Evolutionary conservation across 345 rosid species (phyloP), one percentile per base, ranked within the genome.

Genomic region (Hibiscus trionum): DNA sequence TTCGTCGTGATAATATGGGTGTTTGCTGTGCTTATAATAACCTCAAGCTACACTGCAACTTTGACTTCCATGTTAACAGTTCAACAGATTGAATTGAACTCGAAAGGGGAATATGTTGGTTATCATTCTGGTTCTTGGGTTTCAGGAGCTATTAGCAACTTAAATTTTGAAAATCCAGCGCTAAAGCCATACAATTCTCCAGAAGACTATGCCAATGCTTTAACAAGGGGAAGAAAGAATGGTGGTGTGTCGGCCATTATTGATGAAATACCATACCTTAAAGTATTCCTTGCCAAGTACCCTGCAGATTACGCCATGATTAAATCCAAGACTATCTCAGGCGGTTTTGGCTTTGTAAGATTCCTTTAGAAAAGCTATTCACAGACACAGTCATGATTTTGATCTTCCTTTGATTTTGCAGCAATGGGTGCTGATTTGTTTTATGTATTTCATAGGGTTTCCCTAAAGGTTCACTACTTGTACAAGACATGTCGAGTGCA

Each of bases 11-110:
- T 1, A 69, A 14, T 85, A 8, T 85, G 87, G 89, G 61, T 75
- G 63, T 83, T 85, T 61, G 80, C 77, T 19, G 78, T 83, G 39
- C 73, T 85, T 12, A 73, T 85, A 11, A 27, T 85, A 29, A 81
- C 49, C 62, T 80, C 81, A 11, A 85, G 84, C 62, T 83, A 85
- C 53, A 80, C 83, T 10, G 86, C 86, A 3, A 82, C 70, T 53
- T 81, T 85, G 72, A 74, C 83, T 12, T 81, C 86, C 21, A 70
- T 80, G 72, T 16, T 85, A 5, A 85, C 84, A 0, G 80, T 82
- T 12, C 72, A 79, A 61, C 80, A 74, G 1, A 72, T 82, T 15
- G 68, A 65, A 12, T 59, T 27, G 63, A 59, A 0, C 46, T 82
- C 2, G 42, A 56, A 8, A 46, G 35, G 42, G 1, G 35, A 66